These are phyloP conservation scores for Diutina siamensis DNA, from an alignment of 1,139 yeast genomes.

Conservation along the genomic window DNA sequence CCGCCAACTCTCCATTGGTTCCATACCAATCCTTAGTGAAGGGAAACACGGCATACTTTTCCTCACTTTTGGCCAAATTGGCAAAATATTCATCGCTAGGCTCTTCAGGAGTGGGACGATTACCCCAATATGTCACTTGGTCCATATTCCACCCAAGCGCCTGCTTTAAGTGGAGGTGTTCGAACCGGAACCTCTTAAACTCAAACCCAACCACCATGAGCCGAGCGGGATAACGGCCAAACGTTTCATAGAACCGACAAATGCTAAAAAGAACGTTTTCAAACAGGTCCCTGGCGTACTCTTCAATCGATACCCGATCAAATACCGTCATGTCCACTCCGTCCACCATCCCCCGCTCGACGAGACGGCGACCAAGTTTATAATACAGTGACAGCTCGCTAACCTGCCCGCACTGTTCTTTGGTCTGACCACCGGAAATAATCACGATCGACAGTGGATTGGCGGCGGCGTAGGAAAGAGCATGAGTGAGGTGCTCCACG, in stretches of 20 bases:
- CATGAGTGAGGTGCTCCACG: conserved; percentile 43
- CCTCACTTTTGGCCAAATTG: conserved; percentile 37
- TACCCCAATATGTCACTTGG: conserved; percentile 41
- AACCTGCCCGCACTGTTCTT: conserved; percentile 35
- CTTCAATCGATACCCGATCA: conserved; percentile 38
- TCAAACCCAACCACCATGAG: conserved; percentile 63
- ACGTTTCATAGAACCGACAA: conserved; percentile 40
- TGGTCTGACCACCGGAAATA: conserved; percentile 72
- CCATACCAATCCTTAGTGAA: conserved; percentile 60
- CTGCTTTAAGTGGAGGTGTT: conserved; percentile 36
- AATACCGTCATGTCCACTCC: conserved; percentile 6
- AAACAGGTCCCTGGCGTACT: conserved; percentile 70
- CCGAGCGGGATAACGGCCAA: conserved; percentile 34
- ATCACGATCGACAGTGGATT: conserved; percentile 25
- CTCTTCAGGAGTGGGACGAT: conserved; percentile 41
- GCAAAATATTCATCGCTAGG: conserved; percentile 23
- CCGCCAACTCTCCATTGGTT: conserved; percentile 23
- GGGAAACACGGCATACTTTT: conserved; percentile 39
- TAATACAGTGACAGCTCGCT: conserved; percentile 57
- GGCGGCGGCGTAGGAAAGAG: conserved; percentile 21
- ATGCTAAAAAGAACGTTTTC: conserved; percentile 64
- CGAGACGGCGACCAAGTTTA: conserved; percentile 17
- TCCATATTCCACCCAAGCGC: conserved; percentile 30
- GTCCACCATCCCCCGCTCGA: not conserved
- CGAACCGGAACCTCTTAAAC: conserved; percentile 53